phyloP scores from a whole-genome alignment of 2,329 filamentous ascomycete genomes.

The Iodosphaeria phyllophila region DNA sequence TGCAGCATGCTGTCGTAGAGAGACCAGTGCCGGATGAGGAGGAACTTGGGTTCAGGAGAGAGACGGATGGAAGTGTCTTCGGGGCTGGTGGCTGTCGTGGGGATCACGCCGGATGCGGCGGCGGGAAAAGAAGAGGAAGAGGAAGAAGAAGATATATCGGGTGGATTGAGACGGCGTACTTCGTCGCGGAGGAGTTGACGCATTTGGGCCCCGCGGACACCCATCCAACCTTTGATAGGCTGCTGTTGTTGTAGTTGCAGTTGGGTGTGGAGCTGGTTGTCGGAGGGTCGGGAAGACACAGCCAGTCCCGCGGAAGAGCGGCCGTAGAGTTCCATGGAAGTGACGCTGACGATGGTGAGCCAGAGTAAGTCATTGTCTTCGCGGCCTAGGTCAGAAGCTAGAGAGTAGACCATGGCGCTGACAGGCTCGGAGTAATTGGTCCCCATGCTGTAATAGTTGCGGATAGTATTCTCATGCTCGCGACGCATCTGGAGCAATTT shows the following conservation, averaged over 20 bases:
- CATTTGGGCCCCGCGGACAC: conserved; percentile 64
- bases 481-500: conserved; percentile 57
- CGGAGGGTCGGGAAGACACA: conserved; percentile 34
- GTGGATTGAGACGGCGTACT: conserved; percentile 80
- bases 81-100: conserved; percentile 70
- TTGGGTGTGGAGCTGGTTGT: too few species aligned
- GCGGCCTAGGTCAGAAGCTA: conserved; percentile 84
- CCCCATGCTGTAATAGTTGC: conserved; percentile 71
- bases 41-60: conserved; percentile 82
- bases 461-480: conserved; percentile 59
- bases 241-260: too few species aligned
- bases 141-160: conserved; percentile 37
- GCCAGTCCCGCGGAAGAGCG: conserved; percentile 67
- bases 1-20: conserved; percentile 98
- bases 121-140: conserved; percentile 34
- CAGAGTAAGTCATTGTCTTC: conserved; percentile 95
- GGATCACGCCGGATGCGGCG: conserved; percentile 65
- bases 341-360: conserved; percentile 86
- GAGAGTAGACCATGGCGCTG: conserved; percentile 81
- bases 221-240: conserved; percentile 55
- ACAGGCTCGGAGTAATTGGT: conserved; percentile 90
- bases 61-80: conserved; percentile 84
- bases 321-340: conserved; percentile 83
- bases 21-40: conserved; percentile 90
- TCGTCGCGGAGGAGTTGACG: conserved; percentile 79